Evolutionary conservation across 23 red algal genomes (phyloP), one percentile per base, ranked within the genome.

Genomic region (Cyanidium caldarium): DNA sequence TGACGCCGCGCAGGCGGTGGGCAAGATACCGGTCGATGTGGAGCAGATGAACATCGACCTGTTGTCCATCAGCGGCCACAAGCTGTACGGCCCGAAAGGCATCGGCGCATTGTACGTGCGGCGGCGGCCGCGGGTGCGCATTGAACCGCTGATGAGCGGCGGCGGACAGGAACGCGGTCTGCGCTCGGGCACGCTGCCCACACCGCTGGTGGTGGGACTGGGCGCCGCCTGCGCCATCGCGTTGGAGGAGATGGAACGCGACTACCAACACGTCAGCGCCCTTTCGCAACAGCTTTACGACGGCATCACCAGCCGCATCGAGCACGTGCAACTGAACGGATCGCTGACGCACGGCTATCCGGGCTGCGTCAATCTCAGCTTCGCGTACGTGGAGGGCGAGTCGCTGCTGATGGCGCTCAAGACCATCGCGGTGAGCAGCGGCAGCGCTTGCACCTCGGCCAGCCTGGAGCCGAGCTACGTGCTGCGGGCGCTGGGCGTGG

Each of bases 1-100:
- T 0, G 90, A 95, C 75, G 90, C 83, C 21, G 90, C 90, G 0
- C 90, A 95, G 65, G 85, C 85, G 77, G 78, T 84, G 36, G 90
- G 90, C 39, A 95, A 95, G 68, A 78, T 95, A 29, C 79, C 79
- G 7, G 57, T 95, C 25, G 78, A 95, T 44, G 90, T 95, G 19
- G 72, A 95, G 17, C 44, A 77, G 29, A 71, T 95, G 79, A 73
- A 84, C 21, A 80, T 95, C 69, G 90, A 95, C 72, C 83, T 95
- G 26, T 83, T 95, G 82, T 87, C 83, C 0, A 71, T 95, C 17
- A 87, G 82, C 3, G 90, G 58, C 14, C 90, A 95, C 66, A 95
- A 95, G 75, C 38, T 95, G 14, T 95, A 95, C 77, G 90, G 90
- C 45, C 90, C 90, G 16, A 95, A 95, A 68, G 90, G 90, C 31